Evolutionary conservation across 2,329 filamentous ascomycete species (phyloP), one percentile per base, ranked within the genome.

Genomic region (Botrytis squamosa): DNA sequence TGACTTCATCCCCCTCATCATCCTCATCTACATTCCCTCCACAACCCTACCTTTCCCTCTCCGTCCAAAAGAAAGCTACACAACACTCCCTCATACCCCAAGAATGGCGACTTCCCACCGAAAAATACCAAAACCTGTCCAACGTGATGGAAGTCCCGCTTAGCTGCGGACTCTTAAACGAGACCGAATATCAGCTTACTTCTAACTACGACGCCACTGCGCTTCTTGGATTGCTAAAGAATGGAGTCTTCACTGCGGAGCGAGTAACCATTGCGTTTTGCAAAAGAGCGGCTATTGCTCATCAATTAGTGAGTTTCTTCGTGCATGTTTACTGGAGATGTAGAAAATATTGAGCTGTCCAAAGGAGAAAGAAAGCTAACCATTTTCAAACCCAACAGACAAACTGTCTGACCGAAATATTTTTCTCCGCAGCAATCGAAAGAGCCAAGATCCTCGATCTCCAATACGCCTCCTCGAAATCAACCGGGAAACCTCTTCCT

Each of bases 231-330:
- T 70, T 74, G 44, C 36, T 80, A 2, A 76, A 75, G n/a, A 40
- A 22, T 9, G 71, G 76, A 16, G 72, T 72, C 16, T 76, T 74
- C 57, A 78, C 75, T 1, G 79, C 74, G 10, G 75, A 79, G 38
- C 81, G 84, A n/a, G 82, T 85, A 0, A 80, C 83, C 0, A 79
- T 80, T 2, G 85, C 84, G 14, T 86, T 86, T 76, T 85, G 84
- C 73, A 86, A 86, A 75, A 81, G 85, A n/a, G 84, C 85, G 0
- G 83, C 84, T 1, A 82, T 86, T 62, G 84, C 84, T 1, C 85
- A 86, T 46, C 85, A 86, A 73, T 79, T 65, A 36, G 59, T 62
- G 33, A 22, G 57, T n/a, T 52, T 52, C 7, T 12, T 22, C 57
- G 29, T 36, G 20, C 4, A 18, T 10, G 16, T 36, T 12, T 36